Conservation (phyloP, 208 protist species). For the Trypanosoma cruzi region DNA sequence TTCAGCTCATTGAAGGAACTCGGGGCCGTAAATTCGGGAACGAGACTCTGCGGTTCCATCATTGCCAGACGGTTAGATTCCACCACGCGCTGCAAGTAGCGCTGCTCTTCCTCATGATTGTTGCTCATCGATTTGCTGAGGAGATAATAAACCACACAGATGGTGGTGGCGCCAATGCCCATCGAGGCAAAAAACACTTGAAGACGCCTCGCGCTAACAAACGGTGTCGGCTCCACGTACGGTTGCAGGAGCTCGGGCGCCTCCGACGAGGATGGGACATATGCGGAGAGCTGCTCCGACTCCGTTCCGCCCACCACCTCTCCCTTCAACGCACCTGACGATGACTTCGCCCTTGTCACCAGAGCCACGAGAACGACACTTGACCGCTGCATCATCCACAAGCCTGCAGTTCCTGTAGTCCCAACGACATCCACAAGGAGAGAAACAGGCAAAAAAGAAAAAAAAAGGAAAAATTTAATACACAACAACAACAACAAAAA, state of each 20-base stretch:
- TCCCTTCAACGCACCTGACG: neutral
- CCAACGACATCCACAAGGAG: neutral
- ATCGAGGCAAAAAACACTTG: constrained; percentile 75
- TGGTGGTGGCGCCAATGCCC: constrained; percentile 53
- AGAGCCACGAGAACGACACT: neutral
- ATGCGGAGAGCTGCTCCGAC: constrained; percentile 21
- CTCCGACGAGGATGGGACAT: constrained; percentile 53
- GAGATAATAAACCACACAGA: constrained; percentile 69
- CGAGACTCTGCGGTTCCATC: constrained; percentile 39
- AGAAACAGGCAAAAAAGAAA: neutral
- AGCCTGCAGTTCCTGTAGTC: neutral
- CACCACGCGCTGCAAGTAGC: constrained; percentile 37
- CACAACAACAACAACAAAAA: neutral
- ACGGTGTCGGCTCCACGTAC: constrained; percentile 82
- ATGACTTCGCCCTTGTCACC: neutral
- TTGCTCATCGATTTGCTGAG: constrained; percentile 73
- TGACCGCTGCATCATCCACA: constrained; percentile 16
- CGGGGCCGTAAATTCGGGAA: constrained; percentile 66
- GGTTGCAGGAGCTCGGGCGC: constrained; percentile 71
- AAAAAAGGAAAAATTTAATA: neutral
- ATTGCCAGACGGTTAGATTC: constrained; percentile 55
- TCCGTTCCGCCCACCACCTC: neutral
- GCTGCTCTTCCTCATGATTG: constrained; percentile 49
- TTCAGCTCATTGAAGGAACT: constrained; percentile 82
- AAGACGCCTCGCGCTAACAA: constrained; percentile 64